Percentiles rank a stretch among this genome's conserved stretches.
phyloP scores from a whole-genome alignment of 1,139 yeast genomes.

The Lodderomyces jiufengensis region DNA sequence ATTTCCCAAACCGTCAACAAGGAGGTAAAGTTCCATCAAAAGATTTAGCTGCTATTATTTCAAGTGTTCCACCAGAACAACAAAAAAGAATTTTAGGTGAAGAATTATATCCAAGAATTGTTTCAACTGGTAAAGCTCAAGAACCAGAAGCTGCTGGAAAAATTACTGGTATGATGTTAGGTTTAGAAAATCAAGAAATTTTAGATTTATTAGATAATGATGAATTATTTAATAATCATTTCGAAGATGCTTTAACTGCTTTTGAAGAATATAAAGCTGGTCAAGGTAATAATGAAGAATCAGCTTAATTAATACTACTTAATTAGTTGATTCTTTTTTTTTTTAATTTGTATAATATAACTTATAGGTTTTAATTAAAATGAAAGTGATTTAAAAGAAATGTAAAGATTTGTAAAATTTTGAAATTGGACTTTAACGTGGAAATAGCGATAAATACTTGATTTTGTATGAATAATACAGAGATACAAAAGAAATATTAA shows the following conservation, averaged over 20 bases:
- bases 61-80: slow-evolving; percentile 74
- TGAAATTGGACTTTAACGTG: too few species aligned
- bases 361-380: too few species aligned
- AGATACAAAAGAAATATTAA: too few species aligned
- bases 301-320: slow-evolving; percentile 21
- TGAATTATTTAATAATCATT: slow-evolving; percentile 84
- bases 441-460: too few species aligned
- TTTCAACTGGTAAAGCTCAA: slow-evolving; percentile 78
- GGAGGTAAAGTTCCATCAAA: slow-evolving; percentile 22
- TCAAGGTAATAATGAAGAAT: slow-evolving; percentile 24
- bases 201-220: slow-evolving; percentile 87
- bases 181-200: slow-evolving; percentile 90
- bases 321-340: slow-evolving; percentile 1
- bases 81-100: slow-evolving; percentile 98
- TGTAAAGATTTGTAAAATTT: too few species aligned
- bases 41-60: slow-evolving; percentile 56
- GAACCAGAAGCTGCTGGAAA: slow-evolving; percentile 97
- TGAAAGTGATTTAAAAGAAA: too few species aligned
- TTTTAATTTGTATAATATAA: too few species aligned
- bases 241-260: slow-evolving; percentile 93
- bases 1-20: slow-evolving; percentile 39
- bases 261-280: slow-evolving; percentile 68
- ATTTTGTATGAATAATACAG: too few species aligned
- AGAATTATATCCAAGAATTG: slow-evolving; percentile 93
- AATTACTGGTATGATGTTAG: slow-evolving; percentile 98